Evolutionary conservation across 2,329 filamentous ascomycete species (phyloP).

Genomic region (Gaeumannomyces sp.): DNA sequence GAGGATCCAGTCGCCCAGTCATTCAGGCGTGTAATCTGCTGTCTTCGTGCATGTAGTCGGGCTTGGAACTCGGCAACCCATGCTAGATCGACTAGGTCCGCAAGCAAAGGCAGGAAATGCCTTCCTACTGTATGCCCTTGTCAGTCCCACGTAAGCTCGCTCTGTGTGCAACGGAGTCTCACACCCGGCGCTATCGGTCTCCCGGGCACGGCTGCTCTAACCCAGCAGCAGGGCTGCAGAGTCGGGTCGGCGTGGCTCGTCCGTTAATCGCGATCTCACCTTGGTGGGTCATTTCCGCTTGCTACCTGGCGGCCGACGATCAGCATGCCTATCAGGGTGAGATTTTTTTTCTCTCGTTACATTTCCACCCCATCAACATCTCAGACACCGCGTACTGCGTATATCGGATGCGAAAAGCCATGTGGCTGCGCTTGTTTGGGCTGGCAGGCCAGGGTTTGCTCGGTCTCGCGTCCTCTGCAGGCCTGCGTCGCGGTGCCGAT

Average conservation of each 20-base stretch:
- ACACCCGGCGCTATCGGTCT: neutral
- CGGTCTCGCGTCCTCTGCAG: neutral
- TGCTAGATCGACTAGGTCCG: neutral
- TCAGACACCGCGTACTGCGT: neutral
- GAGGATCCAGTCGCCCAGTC: neutral
- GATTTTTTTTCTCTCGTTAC: neutral
- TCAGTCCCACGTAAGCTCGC: neutral
- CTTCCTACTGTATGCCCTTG: neutral
- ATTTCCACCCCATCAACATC: neutral
- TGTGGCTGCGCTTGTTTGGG: neutral
- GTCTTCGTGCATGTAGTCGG: neutral
- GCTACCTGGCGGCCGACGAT: neutral
- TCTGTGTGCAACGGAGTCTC: neutral
- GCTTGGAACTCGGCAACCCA: neutral
- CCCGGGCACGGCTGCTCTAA: neutral
- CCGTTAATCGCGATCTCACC: neutral
- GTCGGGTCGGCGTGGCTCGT: neutral
- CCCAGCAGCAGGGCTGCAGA: neutral
- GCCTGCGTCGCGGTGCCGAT: neutral
- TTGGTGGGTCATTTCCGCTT: neutral
- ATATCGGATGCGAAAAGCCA: neutral
- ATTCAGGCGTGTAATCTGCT: neutral
- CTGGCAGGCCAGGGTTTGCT: neutral
- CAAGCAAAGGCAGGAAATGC: neutral
- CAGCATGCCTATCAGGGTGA: neutral